Conservation (phyloP, 1,284 basidiomycete species). For the Puccinia hordei region DNA sequence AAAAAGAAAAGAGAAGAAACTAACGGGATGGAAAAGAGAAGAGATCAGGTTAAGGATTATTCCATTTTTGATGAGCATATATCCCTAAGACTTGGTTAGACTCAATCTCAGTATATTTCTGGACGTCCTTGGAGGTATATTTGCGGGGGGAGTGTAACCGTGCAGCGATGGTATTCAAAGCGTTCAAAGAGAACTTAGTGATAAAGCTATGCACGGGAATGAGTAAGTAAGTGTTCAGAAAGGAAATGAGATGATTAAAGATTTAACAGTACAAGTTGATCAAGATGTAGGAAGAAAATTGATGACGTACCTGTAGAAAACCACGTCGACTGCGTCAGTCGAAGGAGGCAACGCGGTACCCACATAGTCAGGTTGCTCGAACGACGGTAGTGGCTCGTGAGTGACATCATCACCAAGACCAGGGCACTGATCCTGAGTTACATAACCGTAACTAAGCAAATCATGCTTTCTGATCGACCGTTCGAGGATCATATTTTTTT, state of each 20-base stretch:
- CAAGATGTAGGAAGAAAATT: background rate
- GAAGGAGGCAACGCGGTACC: constrained; percentile 52
- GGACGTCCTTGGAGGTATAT: constrained; percentile 22
- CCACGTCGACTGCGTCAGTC: constrained; percentile 31
- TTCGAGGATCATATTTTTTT: background rate
- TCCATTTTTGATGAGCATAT: constrained; percentile 47
- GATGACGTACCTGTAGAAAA: constrained; percentile 38
- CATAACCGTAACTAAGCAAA: constrained; percentile 52
- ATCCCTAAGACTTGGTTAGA: constrained; percentile 41
- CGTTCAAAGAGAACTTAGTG: constrained; percentile 21
- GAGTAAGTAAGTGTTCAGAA: background rate
- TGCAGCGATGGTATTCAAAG: constrained; percentile 27
- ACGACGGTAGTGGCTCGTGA: constrained; percentile 67
- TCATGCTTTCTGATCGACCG: background rate
- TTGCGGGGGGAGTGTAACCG: background rate
- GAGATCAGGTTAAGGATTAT: background rate
- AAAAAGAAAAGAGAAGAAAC: background rate
- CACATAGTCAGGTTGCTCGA: constrained; percentile 65
- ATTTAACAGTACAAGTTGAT: background rate
- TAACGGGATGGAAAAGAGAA: background rate
- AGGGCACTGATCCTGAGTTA: constrained; percentile 63
- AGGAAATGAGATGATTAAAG: background rate
- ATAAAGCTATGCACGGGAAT: constrained; percentile 20
- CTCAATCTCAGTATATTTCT: constrained; percentile 25
- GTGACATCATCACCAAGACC: constrained; percentile 71